Conservation (phyloP, 495 filamentous ascomycete species). For the Pyrenopolyporus hunteri region DNA sequence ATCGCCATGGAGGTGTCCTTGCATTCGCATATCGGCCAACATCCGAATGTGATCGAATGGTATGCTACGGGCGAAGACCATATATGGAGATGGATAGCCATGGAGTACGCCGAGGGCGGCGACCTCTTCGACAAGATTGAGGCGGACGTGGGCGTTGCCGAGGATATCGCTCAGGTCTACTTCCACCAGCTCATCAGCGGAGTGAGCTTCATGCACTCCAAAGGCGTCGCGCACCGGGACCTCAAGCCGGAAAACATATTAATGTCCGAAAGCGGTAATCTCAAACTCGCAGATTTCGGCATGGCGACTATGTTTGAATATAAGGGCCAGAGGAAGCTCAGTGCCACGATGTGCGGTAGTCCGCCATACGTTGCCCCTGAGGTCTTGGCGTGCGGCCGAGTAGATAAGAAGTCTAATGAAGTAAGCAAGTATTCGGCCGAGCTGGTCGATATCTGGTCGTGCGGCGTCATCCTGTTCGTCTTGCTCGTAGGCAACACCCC, state of each 20-base stretch:
- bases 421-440: conserved; percentile 78
- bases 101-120: conserved; percentile 95
- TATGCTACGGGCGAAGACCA: conserved; percentile 84
- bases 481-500: conserved; percentile 95
- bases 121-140: conserved; percentile 99
- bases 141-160: conserved; percentile 87
- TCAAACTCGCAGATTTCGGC: conserved; percentile 98
- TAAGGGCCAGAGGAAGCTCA: conserved; percentile 78
- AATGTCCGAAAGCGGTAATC: conserved; percentile 77
- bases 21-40: conserved; percentile 83
- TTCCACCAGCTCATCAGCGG: conserved; percentile 91
- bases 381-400: conserved; percentile 64
- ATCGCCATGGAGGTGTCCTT: conserved; percentile 86
- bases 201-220: conserved; percentile 93
- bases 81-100: conserved; percentile 96
- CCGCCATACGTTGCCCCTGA: conserved; percentile 98
- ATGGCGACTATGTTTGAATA: conserved; percentile 92
- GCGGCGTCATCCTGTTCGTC: conserved; percentile 95
- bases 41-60: conserved; percentile 92
- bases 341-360: conserved; percentile 89
- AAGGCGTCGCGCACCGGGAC: conserved; percentile 85
- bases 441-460: conserved; percentile 94
- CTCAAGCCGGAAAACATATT: conserved; percentile 93
- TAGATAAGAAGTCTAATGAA: conserved; percentile 55
- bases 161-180: conserved; percentile 95